phyloP scores from a whole-genome alignment of 495 filamentous ascomycete species.

The Xylona heveae region DNA sequence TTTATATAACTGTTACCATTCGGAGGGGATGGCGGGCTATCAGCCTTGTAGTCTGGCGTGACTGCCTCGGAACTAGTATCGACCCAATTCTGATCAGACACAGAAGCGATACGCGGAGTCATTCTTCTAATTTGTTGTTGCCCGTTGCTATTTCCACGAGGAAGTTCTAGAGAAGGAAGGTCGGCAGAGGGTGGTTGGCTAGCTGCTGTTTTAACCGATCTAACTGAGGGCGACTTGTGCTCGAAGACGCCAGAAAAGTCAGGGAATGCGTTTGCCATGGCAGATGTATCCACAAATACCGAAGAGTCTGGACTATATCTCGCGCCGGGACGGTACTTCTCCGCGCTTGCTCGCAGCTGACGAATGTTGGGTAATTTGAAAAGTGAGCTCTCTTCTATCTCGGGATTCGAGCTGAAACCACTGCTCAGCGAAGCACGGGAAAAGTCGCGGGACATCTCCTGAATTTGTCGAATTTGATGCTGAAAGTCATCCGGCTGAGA shows the following conservation, averaged over 20 bases:
- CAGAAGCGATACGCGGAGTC: not conserved
- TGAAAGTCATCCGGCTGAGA: no score
- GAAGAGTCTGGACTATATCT: not conserved
- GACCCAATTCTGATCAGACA: not conserved
- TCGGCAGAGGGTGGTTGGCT: no score
- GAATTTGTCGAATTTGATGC: constrained; percentile 2
- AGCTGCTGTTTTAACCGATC: not conserved
- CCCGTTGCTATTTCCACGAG: constrained; percentile 6
- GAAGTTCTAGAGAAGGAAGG: no score
- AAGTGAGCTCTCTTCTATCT: constrained; percentile 4
- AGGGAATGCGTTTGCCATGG: constrained; percentile 3
- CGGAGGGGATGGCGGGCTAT: no score
- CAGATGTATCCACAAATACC: constrained; percentile 4
- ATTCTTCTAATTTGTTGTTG: not conserved
- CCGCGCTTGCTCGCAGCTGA: constrained; percentile 14
- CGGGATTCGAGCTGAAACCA: constrained; percentile 1
- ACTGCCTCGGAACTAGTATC: no score
- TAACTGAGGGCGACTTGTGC: no score
- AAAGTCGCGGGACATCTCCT: constrained; percentile 4
- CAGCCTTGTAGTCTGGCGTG: no score
- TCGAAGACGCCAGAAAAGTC: constrained; percentile 5
- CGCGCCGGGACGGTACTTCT: constrained; percentile 15
- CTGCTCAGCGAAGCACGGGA: not conserved
- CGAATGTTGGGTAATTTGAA: constrained; percentile 18
- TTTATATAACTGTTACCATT: no score